These are phyloP conservation scores for Podila epigama DNA, from an alignment of 192 early-diverging fungal species.

Conservation along the genomic window DNA sequence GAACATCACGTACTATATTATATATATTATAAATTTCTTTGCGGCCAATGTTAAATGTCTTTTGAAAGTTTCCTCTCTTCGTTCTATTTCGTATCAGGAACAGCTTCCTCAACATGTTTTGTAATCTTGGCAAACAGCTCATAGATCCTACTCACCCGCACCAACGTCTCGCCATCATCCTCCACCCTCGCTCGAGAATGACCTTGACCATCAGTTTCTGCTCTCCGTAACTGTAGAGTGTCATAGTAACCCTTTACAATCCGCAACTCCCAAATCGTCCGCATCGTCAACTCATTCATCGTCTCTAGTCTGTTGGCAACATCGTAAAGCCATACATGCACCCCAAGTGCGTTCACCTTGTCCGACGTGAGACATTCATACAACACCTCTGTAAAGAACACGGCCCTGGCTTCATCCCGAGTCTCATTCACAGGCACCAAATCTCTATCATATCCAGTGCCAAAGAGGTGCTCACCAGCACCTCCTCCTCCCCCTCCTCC, in stretches of 20 bases:
- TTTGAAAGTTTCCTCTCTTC: background rate
- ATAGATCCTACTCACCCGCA: conserved; percentile 20
- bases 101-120: conserved; percentile 20
- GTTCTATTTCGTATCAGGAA: background rate
- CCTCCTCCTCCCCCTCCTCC: conserved; percentile 7
- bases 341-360: conserved; percentile 55
- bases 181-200: conserved; percentile 16
- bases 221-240: conserved; percentile 1
- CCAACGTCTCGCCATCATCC: conserved; percentile 40
- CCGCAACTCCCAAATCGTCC: conserved; percentile 28
- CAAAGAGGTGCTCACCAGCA: no score
- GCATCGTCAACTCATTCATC: conserved; percentile 14
- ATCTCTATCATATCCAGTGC: background rate
- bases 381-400: conserved; percentile 52
- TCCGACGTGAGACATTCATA: conserved; percentile 62
- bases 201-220: background rate
- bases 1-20: no score
- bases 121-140: conserved; percentile 26
- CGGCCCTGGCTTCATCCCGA: conserved; percentile 41
- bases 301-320: conserved; percentile 21
- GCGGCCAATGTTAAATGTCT: no score
- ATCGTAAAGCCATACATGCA: conserved; percentile 55
- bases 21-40: no score
- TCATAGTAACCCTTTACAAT: conserved; percentile 36
- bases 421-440: conserved; percentile 18